A percentile compares a stretch with the other conserved stretches of the same genome.
phyloP scores from a whole-genome alignment of 345 rosid species.

The Firmiana major region DNA sequence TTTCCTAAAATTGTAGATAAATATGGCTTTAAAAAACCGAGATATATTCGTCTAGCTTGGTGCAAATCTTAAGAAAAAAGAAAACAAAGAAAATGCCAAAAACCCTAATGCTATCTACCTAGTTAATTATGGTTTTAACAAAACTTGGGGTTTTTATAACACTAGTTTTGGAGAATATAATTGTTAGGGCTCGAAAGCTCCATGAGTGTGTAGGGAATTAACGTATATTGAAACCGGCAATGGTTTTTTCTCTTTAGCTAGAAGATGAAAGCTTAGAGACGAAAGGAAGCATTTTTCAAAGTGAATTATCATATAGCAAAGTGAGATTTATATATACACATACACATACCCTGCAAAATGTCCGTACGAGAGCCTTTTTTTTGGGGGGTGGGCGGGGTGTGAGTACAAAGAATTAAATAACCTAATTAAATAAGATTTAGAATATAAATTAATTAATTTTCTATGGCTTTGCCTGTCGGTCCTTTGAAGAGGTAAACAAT shows the following conservation, averaged over 20 bases:
- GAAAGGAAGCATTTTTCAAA: neutral
- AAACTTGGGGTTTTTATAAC: neutral
- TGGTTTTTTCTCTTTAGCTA: neutral
- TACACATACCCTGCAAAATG: neutral
- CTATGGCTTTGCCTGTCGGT: neutral
- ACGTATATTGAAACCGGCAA: neutral
- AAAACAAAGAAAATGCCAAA: neutral
- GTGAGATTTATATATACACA: neutral
- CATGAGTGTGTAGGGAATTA: neutral
- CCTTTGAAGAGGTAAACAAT: neutral
- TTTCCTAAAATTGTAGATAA: neutral
- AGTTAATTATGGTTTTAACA: neutral
- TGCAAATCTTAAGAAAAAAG: neutral
- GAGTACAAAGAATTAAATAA: neutral
- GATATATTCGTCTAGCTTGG: neutral
- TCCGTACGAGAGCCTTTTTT: conserved; percentile 4
- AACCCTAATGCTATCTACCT: neutral
- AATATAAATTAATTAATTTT: neutral
- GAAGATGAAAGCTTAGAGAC: conserved; percentile 15
- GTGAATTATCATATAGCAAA: conserved; percentile 6
- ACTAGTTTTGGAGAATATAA: neutral
- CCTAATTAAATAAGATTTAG: neutral
- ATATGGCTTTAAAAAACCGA: neutral
- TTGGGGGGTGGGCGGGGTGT: too few species aligned
- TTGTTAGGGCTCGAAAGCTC: conserved; percentile 11